Percentiles rank a stretch among this genome's conserved stretches.
phyloP scores from a whole-genome alignment of 352 stramenopile genomes.

The Phytophthora fragariae region DNA sequence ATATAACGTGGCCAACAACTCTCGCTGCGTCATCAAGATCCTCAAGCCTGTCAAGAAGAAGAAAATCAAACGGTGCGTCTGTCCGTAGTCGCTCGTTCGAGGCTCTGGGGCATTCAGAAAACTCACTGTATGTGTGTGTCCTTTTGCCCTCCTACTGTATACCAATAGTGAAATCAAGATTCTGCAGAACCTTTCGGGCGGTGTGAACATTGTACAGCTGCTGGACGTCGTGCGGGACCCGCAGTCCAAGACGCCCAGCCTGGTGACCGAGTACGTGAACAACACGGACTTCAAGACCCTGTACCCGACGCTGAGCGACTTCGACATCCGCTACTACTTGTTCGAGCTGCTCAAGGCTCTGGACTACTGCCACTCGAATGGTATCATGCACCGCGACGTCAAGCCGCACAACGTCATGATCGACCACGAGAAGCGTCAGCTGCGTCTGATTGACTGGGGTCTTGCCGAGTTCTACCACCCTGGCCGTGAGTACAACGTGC shows the following conservation, averaged over 20 bases:
- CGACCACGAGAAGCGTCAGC: constrained; percentile 98
- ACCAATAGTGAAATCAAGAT: constrained; percentile 98
- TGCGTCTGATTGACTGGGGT: constrained; percentile 99
- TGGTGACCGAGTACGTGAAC: constrained; percentile 99
- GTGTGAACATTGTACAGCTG: constrained; percentile 99
- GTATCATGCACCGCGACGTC: constrained; percentile 99
- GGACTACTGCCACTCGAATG: constrained; percentile 99
- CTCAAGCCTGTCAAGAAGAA: constrained; percentile 99
- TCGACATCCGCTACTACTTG: constrained; percentile 99
- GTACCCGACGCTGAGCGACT: constrained; percentile 98
- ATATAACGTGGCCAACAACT: constrained; percentile 97
- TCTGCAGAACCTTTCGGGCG: constrained; percentile 98
- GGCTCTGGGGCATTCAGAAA: constrained; percentile 6
- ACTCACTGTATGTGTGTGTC: constrained; percentile 7
- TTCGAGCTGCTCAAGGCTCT: constrained; percentile 96
- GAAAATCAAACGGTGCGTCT: constrained; percentile 97
- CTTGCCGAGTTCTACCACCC: constrained; percentile 99
- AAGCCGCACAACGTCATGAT: constrained; percentile 99
- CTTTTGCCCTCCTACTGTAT: too few relatives aligned
- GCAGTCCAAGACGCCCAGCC: constrained; percentile 98
- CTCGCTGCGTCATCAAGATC: constrained; percentile 99
- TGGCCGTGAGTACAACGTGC: constrained; percentile 99
- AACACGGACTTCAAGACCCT: constrained; percentile 99
- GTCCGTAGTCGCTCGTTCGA: neutral
- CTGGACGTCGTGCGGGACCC: constrained; percentile 98